Evolutionary conservation across 2,329 filamentous ascomycete species (phyloP).

Genomic region (Fusarium robinianum): DNA sequence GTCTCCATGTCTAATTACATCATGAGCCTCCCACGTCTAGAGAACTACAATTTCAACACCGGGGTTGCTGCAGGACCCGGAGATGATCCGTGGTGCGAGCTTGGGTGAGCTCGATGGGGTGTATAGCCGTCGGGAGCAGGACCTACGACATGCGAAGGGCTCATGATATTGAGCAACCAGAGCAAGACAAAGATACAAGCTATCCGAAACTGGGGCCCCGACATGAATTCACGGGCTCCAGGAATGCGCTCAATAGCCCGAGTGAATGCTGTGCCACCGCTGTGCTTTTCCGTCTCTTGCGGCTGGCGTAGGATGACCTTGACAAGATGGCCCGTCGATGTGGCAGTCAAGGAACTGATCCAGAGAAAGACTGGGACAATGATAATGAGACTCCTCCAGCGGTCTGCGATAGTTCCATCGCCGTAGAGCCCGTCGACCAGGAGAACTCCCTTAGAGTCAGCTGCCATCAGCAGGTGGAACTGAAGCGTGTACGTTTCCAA

Average conservation of each 20-base stretch:
- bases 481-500: conserved; percentile 65
- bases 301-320: not conserved
- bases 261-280: no score
- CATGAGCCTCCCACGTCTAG: no score
- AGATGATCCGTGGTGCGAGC: no score
- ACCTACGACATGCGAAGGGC: not conserved
- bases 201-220: not conserved
- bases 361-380: conserved; percentile 37
- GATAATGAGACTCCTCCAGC: conserved; percentile 33
- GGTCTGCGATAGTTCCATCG: conserved; percentile 27
- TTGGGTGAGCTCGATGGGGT: not conserved
- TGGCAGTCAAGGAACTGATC: conserved; percentile 22
- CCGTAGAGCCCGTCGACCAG: conserved; percentile 27
- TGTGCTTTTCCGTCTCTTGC: not conserved
- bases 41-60: no score
- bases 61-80: no score
- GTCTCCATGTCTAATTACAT: no score
- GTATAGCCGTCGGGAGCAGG: conserved; percentile 4
- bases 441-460: conserved; percentile 56
- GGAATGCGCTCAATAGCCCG: not conserved
- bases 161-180: conserved; percentile 14
- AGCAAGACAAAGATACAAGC: conserved; percentile 2
- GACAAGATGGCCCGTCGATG: not conserved
- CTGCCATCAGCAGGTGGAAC: conserved; percentile 64
- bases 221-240: not conserved